A percentile compares a stretch with the other conserved stretches of the same genome.
Evolutionary conservation across 305 asterid genomes (phyloP).

Genomic region (Nicotiana rustica): DNA sequence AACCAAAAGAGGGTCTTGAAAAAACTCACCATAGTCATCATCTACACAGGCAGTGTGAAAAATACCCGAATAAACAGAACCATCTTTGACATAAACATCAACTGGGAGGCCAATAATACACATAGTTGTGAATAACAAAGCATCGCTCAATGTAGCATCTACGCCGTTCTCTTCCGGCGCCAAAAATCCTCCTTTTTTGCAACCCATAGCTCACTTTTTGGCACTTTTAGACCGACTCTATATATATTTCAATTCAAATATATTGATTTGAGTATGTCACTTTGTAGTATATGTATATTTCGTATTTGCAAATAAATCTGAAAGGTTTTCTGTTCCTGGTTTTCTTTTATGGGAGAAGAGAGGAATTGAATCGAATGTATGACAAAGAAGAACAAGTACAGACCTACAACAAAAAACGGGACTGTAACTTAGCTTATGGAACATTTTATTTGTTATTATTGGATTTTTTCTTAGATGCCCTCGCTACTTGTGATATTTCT

Average conservation of each 20-base stretch:
- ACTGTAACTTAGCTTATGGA: not conserved
- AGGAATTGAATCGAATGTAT: conserved; percentile 28
- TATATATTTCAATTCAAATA: not conserved
- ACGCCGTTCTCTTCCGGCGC: conserved; percentile 49
- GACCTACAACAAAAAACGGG: not conserved
- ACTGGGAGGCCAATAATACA: conserved; percentile 77
- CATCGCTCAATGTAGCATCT: conserved; percentile 57
- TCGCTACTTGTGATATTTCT: not conserved
- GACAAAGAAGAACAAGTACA: not conserved
- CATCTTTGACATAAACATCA: conserved; percentile 82
- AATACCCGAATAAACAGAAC: conserved; percentile 83
- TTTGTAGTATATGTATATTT: not conserved
- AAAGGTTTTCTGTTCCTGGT: conserved; percentile 7
- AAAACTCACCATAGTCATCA: conserved; percentile 65
- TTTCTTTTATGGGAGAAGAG: not conserved
- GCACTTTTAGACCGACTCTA: not conserved
- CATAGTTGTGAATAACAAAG: conserved; percentile 70
- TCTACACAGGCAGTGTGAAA: conserved; percentile 77
- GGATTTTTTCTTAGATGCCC: conserved; percentile 29
- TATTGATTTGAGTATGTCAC: not conserved
- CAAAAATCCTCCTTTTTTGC: conserved; percentile 49
- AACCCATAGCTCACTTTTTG: conserved; percentile 55
- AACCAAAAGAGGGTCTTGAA: conserved; percentile 24
- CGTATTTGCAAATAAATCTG: conserved; percentile 46
- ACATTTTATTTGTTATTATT: not conserved